Evolutionary conservation across 352 stramenopile species (phyloP), one percentile per base, ranked within the genome.

Genomic region (Peronospora belbahrii): DNA sequence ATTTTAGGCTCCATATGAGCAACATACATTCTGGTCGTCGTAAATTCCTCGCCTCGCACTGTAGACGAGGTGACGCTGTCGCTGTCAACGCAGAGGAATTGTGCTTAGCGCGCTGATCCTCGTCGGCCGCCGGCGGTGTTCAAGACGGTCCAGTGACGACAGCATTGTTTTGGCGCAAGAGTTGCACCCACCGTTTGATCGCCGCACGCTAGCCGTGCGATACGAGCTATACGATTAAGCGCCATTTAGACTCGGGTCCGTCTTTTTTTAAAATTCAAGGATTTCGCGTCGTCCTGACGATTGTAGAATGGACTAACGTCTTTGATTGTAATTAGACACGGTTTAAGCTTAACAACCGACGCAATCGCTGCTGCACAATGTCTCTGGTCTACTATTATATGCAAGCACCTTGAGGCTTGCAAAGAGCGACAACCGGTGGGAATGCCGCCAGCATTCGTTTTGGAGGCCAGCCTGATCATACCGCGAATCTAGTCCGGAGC

Each of bases 101-200:
- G n/a, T n/a, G n/a, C n/a, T n/a, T n/a, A n/a, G n/a, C n/a, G n/a
- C n/a, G n/a, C n/a, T n/a, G n/a, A n/a, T n/a, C n/a, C n/a, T n/a
- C n/a, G n/a, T n/a, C n/a, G n/a, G n/a, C n/a, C n/a, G n/a, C n/a
- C n/a, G n/a, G n/a, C n/a, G n/a, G n/a, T n/a, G n/a, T n/a, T n/a
- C n/a, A n/a, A 70, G 67, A n/a, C 50, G 48, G 18, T 57, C 67
- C 37, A 56, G 83, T 9, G 67, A 62, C 23, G 58, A 70, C 38
- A 84, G 72, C 52, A 81, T 86, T 62, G 76, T 85, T 20, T 64
- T 85, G 20, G 67, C 84, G 19, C 69, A 86, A 53, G 70, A 86
- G 44, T 31, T 46, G 19, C 47, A 49, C 19, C 35, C 48, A 3
- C 37, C 25, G n/a, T n/a, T n/a, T n/a, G n/a, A n/a, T n/a, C 34